Percentiles rank a stretch among this genome's conserved stretches.
phyloP scores from a whole-genome alignment of 1,284 basidiomycete genomes.

The Apiotrichum gamsii region DNA sequence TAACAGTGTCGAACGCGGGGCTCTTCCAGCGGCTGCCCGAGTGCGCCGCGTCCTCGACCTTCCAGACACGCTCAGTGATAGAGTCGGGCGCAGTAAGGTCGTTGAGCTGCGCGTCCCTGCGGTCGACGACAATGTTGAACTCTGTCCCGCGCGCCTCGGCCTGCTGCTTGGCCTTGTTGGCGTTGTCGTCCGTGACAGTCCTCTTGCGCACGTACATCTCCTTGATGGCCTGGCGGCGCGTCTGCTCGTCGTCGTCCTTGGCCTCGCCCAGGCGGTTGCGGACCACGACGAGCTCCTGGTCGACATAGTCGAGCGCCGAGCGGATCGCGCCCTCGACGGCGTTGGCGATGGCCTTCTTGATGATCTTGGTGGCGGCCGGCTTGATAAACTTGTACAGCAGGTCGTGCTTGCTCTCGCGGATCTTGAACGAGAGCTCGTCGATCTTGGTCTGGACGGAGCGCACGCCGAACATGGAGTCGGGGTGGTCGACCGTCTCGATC shows the following conservation, averaged over 20 bases:
- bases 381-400: slow-evolving; percentile 65
- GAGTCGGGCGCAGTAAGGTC: slow-evolving; percentile 24
- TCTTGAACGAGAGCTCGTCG: slow-evolving; percentile 79
- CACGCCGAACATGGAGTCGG: slow-evolving; percentile 38
- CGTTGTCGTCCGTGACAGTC: slow-evolving; percentile 41
- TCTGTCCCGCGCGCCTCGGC: slow-evolving; percentile 1
- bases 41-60: slow-evolving; percentile 33
- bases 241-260: slow-evolving; percentile 54
- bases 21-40: slow-evolving; percentile 37
- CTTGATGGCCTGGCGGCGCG: slow-evolving; percentile 59
- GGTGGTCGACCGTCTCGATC: slow-evolving; percentile 44
- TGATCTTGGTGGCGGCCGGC: slow-evolving; percentile 52
- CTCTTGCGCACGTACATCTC: slow-evolving; percentile 54
- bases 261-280: slow-evolving; percentile 59
- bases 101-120: slow-evolving; percentile 27
- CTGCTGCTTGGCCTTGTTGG: slow-evolving; percentile 2
- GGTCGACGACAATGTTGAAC: slow-evolving; percentile 12
- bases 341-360: slow-evolving; percentile 86
- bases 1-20: slow-evolving; percentile 36
- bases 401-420: slow-evolving; percentile 87
- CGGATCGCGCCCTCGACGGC: slow-evolving; percentile 70
- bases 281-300: slow-evolving; percentile 64
- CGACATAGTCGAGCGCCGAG: slow-evolving; percentile 68
- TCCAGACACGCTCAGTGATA: slow-evolving; percentile 31
- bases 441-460: slow-evolving; percentile 50